Evolutionary conservation across 2,329 filamentous ascomycete genomes (phyloP), one percentile per base, ranked within the genome.

Genomic region (Aspergillus clavatus): DNA sequence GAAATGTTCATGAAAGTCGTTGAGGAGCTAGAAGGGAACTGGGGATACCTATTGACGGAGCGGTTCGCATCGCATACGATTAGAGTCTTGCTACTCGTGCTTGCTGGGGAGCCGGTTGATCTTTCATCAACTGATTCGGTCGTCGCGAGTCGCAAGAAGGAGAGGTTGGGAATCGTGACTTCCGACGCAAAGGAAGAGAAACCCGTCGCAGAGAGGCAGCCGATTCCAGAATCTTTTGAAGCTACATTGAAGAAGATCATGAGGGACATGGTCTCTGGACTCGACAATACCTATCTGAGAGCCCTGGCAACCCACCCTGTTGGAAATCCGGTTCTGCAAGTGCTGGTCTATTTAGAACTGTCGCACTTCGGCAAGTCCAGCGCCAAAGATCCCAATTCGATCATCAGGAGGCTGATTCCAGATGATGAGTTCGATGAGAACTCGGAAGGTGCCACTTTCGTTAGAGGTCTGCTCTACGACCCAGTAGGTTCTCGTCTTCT

Each of bases 141-240:
- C n/a, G 70, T 96, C 38, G 87, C 91, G 63, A 95, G 91, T 74
- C 90, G 88, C 68, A 90, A 84, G 71, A 97, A 97, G 69, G 90
- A 97, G 68, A 84, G 86, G 55, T 77, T 94, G 40, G 80, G 86
- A 1, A 73, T 79, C 3, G 77, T 78, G 35, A 67, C 72, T 1
- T 72, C 72, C 2, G 74, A 77, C 2, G 63, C 71, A 2, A 69
- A 74, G 7, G 70, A 74, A n/a, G 77, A 81, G 43, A 68, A 66
- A 35, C 58, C 65, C 8, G 65, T 73, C 47, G 57, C 73, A 18
- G 72, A 82, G 42, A 69, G 66, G 54, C 57, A 59, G 40, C 72
- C 77, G 1, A 87, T 97, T 0, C 93, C 93, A 0, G 78, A 80
- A 23, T 87, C 86, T 0, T 98, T 98, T 63, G 74, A 78, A 4